These are phyloP conservation scores for Flueggea neowawraea DNA, from an alignment of 441 rosid species.

Conservation along the genomic window DNA sequence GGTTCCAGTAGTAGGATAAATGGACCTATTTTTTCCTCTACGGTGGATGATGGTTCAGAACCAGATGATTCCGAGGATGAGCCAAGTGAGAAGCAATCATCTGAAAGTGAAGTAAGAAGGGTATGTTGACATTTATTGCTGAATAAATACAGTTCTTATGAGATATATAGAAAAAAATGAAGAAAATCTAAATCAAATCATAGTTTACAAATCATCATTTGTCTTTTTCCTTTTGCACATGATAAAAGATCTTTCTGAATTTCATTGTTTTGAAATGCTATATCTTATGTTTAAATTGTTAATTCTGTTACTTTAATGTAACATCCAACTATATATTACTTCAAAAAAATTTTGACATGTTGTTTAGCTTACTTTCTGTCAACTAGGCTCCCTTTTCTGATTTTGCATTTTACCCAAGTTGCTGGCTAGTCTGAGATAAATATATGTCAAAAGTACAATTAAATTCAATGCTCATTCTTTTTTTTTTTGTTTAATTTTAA, in stretches of 20 bases:
- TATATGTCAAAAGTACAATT: neutral
- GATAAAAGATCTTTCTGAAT: too few species aligned
- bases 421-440: neutral
- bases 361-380: neutral
- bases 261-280: too few species aligned
- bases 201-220: too few species aligned
- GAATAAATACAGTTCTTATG: neutral
- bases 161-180: too few species aligned
- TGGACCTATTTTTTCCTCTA: constrained; percentile 39
- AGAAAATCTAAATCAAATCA: too few species aligned
- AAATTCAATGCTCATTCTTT: neutral
- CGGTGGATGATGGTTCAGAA: constrained; percentile 44
- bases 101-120: constrained; percentile 33
- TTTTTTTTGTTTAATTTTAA: neutral
- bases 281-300: too few species aligned
- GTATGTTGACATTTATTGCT: constrained; percentile 19
- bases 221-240: too few species aligned
- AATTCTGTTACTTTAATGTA: too few species aligned
- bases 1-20: constrained; percentile 24
- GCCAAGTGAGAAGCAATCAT: constrained; percentile 27
- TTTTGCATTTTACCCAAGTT: neutral
- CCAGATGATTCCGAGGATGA: constrained; percentile 42
- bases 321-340: too few species aligned
- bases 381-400: neutral
- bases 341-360: too few species aligned